Conservation (phyloP, 177 flowering plant genomes). For the Vitis hybrid region DNA sequence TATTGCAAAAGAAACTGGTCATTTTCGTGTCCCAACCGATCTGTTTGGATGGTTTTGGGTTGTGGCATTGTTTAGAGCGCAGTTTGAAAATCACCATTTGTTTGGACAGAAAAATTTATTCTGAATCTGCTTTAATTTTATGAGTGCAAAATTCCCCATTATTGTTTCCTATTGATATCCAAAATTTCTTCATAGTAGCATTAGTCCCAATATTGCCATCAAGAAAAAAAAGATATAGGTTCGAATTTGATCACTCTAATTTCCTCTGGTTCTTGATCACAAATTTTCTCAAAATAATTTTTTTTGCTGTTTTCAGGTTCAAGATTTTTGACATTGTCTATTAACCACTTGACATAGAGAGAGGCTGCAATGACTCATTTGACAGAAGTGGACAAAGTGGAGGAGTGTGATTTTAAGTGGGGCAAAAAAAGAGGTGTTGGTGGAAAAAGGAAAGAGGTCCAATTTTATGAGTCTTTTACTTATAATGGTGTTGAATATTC, state of each 20-base stretch:
- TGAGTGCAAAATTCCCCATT: too few relatives aligned
- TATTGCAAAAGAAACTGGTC: too few relatives aligned
- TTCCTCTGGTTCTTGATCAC: not conserved
- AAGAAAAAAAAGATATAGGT: too few relatives aligned
- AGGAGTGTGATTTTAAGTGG: conserved; percentile 65
- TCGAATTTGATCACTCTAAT: not conserved
- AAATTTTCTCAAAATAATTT: not conserved
- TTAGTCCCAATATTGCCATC: too few relatives aligned
- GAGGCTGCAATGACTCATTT: conserved; percentile 8
- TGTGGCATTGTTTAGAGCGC: too few relatives aligned
- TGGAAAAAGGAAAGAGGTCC: conserved; percentile 53
- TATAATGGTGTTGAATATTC: conserved; percentile 73
- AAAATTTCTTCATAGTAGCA: too few relatives aligned
- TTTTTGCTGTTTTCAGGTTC: not conserved
- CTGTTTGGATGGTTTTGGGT: too few relatives aligned
- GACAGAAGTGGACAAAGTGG: conserved; percentile 17
- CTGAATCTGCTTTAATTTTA: too few relatives aligned
- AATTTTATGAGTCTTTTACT: conserved; percentile 75
- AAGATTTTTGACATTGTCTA: not conserved
- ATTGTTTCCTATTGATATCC: too few relatives aligned
- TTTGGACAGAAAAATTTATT: too few relatives aligned
- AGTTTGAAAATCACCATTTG: too few relatives aligned
- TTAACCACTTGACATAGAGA: conserved; percentile 1
- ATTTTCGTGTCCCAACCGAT: too few relatives aligned
- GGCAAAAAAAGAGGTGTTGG: conserved; percentile 68